Percentiles rank a stretch among this genome's conserved stretches.
phyloP scores from a whole-genome alignment of 179 eudicot genomes.

The Spinacia oleracea region DNA sequence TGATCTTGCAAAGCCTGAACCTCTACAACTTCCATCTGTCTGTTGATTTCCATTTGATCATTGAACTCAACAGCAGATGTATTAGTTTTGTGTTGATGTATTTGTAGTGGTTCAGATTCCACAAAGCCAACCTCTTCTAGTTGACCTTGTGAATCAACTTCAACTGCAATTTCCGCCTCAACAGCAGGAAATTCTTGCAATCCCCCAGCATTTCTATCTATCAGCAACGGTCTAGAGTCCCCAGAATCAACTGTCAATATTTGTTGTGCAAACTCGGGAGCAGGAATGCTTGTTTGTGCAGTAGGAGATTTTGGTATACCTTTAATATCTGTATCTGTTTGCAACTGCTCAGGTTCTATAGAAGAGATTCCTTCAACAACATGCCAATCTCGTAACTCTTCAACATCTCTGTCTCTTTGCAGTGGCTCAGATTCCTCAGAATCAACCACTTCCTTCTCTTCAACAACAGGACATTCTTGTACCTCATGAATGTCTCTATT shows the following conservation, averaged over 20 bases:
- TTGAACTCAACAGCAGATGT: neutral
- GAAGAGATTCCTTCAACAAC: conserved; percentile 3
- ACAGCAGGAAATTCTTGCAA: conserved; percentile 15
- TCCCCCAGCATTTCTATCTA: neutral
- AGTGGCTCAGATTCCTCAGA: neutral
- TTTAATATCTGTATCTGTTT: neutral
- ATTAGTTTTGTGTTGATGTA: conserved; percentile 4
- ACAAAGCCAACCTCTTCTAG: conserved; percentile 8
- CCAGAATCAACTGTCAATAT: neutral
- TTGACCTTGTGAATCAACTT: conserved; percentile 19
- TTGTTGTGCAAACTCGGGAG: conserved; percentile 1
- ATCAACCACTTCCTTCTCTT: conserved; percentile 3
- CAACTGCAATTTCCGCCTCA: conserved; percentile 7
- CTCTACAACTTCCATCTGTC: conserved; percentile 3
- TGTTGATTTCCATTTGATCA: conserved; percentile 8
- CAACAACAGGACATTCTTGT: conserved; percentile 5
- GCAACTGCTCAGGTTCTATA: conserved; percentile 6
- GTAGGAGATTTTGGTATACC: neutral
- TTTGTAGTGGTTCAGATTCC: neutral
- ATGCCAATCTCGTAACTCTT: conserved; percentile 17
- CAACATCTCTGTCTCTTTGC: neutral
- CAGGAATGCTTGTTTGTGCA: neutral
- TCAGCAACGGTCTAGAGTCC: conserved; percentile 4
- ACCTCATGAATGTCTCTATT: conserved; percentile 2
- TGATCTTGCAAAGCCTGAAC: conserved; percentile 11